These are phyloP conservation scores for Calendula officinalis DNA, from an alignment of 129 eudicot genomes.

Conservation along the genomic window DNA sequence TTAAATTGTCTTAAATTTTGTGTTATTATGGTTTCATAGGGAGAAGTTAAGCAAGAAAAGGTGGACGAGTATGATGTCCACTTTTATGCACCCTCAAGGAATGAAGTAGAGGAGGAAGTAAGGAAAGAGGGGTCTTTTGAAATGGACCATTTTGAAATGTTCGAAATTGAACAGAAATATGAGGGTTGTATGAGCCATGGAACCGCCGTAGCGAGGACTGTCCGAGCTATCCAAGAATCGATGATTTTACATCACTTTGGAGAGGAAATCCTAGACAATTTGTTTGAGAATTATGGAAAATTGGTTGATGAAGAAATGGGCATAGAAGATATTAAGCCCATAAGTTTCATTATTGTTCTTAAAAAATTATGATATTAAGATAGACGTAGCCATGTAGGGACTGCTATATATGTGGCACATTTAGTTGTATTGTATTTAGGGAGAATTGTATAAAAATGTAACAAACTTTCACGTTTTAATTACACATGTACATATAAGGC, in stretches of 20 bases:
- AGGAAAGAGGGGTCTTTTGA: conserved; percentile 57
- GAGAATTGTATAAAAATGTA: no score
- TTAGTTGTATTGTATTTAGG: no score
- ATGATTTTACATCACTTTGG: conserved; percentile 84
- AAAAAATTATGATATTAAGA: conserved; percentile 28
- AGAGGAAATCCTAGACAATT: conserved; percentile 43
- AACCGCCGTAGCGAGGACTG: conserved; percentile 57
- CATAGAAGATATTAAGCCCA: conserved; percentile 47
- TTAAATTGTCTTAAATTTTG: background rate
- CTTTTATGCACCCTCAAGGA: conserved; percentile 71
- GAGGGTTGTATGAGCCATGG: conserved; percentile 54
- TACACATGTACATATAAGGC: no score
- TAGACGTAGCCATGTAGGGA: background rate
- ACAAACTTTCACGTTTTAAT: no score
- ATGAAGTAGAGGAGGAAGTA: conserved; percentile 58
- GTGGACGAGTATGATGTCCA: conserved; percentile 68
- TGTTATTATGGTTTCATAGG: conserved; percentile 32
- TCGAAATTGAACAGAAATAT: conserved; percentile 41
- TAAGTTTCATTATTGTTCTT: conserved; percentile 49
- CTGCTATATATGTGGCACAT: background rate
- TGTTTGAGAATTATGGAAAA: conserved; percentile 54
- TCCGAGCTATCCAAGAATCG: conserved; percentile 83
- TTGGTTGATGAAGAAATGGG: conserved; percentile 73
- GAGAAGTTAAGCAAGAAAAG: conserved; percentile 54
- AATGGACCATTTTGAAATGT: conserved; percentile 53